phyloP scores from a whole-genome alignment of 306 rosid species.

The Citrullus mucosospermus region DNA sequence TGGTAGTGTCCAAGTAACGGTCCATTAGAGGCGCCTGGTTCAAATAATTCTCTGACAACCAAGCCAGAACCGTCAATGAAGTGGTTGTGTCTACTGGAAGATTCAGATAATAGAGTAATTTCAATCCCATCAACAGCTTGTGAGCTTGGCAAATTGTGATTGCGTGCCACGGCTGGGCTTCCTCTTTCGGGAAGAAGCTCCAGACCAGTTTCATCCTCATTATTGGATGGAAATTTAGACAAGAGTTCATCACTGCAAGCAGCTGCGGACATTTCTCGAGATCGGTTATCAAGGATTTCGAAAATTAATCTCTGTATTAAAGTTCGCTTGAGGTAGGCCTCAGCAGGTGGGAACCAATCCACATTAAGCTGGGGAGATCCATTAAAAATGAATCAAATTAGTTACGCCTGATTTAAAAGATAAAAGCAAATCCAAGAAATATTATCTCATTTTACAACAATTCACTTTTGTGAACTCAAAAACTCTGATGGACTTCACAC shows the following conservation, averaged over 20 bases:
- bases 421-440: not conserved
- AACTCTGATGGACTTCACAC: not conserved
- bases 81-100: conserved; percentile 38
- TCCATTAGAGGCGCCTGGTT: conserved; percentile 48
- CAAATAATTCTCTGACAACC: conserved; percentile 75
- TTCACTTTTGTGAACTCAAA: not conserved
- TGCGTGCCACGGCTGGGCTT: conserved; percentile 22
- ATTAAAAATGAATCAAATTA: conserved; percentile 1
- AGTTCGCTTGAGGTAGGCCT: conserved; percentile 92
- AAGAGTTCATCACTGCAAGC: conserved; percentile 33
- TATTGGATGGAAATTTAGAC: conserved; percentile 21
- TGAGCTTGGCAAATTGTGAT: conserved; percentile 30
- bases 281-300: conserved; percentile 47
- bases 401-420: conserved; percentile 1
- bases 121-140: conserved; percentile 46
- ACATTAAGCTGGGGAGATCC: conserved; percentile 51
- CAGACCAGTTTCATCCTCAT: conserved; percentile 21
- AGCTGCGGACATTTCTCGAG: conserved; percentile 32
- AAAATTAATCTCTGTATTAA: conserved; percentile 70
- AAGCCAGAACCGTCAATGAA: conserved; percentile 44
- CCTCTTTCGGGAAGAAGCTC: conserved; percentile 28
- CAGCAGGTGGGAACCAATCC: conserved; percentile 82
- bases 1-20: conserved; percentile 42
- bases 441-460: not conserved
- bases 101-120: conserved; percentile 62